These are phyloP conservation scores for Samsoniella hepiali DNA, from an alignment of 2,329 filamentous ascomycete species.

Conservation along the genomic window DNA sequence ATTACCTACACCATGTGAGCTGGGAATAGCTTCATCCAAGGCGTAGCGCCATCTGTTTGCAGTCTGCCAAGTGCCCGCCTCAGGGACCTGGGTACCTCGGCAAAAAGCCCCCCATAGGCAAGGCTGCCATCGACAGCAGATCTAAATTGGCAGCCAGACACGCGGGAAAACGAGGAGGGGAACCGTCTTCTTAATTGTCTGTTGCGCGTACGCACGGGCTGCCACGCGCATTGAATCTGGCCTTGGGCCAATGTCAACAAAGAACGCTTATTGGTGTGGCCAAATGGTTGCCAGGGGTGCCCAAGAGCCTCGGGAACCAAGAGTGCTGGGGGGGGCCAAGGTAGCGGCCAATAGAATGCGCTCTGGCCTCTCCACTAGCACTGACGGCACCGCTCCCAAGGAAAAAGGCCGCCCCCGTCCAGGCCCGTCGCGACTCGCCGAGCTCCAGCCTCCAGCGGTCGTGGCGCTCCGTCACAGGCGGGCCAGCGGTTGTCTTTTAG, in stretches of 20 bases:
- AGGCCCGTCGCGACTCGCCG: conserved; percentile 17
- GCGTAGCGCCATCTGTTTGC: background rate
- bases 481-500: background rate
- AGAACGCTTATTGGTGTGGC: conserved; percentile 2
- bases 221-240: background rate
- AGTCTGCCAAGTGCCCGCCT: background rate
- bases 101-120: background rate
- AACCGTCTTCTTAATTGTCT: too few relatives aligned
- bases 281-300: conserved; percentile 16
- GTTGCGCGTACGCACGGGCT: background rate
- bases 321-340: background rate
- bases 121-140: background rate
- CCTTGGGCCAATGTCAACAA: conserved; percentile 12
- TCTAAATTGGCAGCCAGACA: background rate
- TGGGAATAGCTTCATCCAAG: background rate
- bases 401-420: conserved; percentile 13
- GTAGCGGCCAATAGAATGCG: background rate
- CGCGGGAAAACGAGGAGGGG: too few relatives aligned
- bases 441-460: conserved; percentile 11
- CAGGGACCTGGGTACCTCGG: background rate
- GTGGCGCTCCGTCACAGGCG: background rate
- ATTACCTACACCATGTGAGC: too few relatives aligned
- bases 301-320: conserved; percentile 3
- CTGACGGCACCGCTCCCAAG: background rate
- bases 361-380: background rate